Evolutionary conservation across 768 basidiomycete species (phyloP), one percentile per base, ranked within the genome.

Genomic region (Gymnopilus junonius): DNA sequence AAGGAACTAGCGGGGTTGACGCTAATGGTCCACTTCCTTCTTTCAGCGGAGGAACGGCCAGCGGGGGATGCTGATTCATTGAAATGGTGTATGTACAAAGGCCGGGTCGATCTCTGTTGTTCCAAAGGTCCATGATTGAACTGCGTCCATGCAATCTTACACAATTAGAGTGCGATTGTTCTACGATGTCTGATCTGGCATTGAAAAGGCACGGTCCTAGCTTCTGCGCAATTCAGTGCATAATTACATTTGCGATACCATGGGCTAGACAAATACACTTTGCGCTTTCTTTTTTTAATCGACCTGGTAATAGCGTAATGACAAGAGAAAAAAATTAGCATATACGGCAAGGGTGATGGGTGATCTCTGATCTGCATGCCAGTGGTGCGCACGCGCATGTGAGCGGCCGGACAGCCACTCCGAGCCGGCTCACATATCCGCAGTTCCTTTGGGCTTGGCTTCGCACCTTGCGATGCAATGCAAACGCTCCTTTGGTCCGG

Each of bases 391-490:
- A 14, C n/a, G 17, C 40, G n/a, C 40, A 10, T 50, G 25, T 29
- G 48, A 32, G 48, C 48, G 48, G 48, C 31, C 48, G 31, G 27
- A 48, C 45, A 14, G 15, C 29, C 11, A 31, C 48, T 32, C 48
- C 48, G 48, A 51, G 48, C 48, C 48, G 48, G 48, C 48, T 51
- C 48, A n/a, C n/a, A 51, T 51, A n/a, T 29, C 48, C 48, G 29
- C 48, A 51, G 48, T n/a, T 31, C 14, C 48, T 31, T 32, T 50
- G 6, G 39, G 15, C 29, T 51, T 50, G 46, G 48, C 48, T 51
- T 51, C 48, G 27, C 48, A 32, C 48, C 11, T 29, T 50, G 46
- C 46, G 21, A 46, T 25, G 45, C 20, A 46, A 46, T 46, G 25
- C 10, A 27, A 46, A 25, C 45, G 21, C n/a, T 46, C 11, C 25